Base-by-base conservation (phyloP, 2,329 filamentous ascomycete genomes). In the Orbilia blumenaviensis region DNA sequence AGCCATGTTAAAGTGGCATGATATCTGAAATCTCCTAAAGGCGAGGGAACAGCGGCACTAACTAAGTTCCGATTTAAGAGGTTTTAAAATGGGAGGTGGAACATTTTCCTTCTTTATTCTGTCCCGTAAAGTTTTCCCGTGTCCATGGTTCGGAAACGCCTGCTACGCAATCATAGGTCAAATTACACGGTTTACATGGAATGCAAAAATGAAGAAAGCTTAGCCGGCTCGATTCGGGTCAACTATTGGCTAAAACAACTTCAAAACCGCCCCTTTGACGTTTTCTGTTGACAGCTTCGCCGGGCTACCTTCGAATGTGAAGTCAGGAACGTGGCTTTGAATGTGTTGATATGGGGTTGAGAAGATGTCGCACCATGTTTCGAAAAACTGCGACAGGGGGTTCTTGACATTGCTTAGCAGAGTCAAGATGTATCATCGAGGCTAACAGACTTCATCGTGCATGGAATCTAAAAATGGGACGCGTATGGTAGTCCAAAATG, bases 1-100 rank as follows among this genome's bases (percentile, higher is more conserved):
- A 25, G 29, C 16, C 52, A 23, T 25, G 52, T 38, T 25, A 38
- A 56, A 56, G 50, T 62, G 32, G 58, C 52, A 63, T 71, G 34
- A 46, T 63, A 63, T 71, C 54, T 69, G 66, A 69, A 69, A 69
- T 60, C 54, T 27, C 29, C 34, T 42, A 16, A 16, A 21, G 18
- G 21, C 34, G 44, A 44, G 27, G 54, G 36, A 16, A 56, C 23
- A 44, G 32, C 50, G n/a, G 50, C 54, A 48, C 36, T 44, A 61
- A 16, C 38, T 23, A 29, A 10, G 48, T 41, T 25, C 66, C 41
- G 54, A 69, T 29, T 38, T 36, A 41, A 66, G 62, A 54, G 32
- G 63, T 32, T 21, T 67, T 58, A 50, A 34, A 32, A 18, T 50
- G 44, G n/a, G n/a, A 6, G n/a, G 8, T 71, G 66, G 66, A 71